These are phyloP conservation scores for Prunus campanulata DNA, from an alignment of 306 rosid genomes.

Conservation along the genomic window DNA sequence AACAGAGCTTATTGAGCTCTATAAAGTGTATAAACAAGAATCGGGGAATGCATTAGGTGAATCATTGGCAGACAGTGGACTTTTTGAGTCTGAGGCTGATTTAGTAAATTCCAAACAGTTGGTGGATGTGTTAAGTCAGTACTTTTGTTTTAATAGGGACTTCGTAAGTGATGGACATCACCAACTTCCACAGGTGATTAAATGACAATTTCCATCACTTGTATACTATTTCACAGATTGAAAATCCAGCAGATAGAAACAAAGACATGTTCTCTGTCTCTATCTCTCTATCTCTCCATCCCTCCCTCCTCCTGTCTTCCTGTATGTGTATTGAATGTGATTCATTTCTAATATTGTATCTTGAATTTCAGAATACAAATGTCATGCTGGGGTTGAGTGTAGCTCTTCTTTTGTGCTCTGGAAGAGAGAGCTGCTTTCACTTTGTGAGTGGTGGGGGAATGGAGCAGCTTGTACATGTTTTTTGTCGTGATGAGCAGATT, in stretches of 20 bases:
- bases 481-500: conserved; percentile 47
- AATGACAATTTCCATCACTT: conserved; percentile 13
- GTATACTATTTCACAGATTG: conserved; percentile 5
- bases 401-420: conserved; percentile 86
- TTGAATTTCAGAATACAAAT: conserved; percentile 64
- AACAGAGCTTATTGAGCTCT: conserved; percentile 64
- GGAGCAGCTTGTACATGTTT: conserved; percentile 63
- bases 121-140: conserved; percentile 65
- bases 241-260: neutral
- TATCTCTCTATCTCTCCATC: conserved; percentile 2
- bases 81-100: conserved; percentile 55
- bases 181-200: conserved; percentile 59
- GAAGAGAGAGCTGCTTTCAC: conserved; percentile 85
- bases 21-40: conserved; percentile 42
- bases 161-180: conserved; percentile 38
- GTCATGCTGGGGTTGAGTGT: conserved; percentile 76
- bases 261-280: neutral
- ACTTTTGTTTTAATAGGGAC: conserved; percentile 42
- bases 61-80: conserved; percentile 36
- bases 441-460: conserved; percentile 86
- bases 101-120: conserved; percentile 60
- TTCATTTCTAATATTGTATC: conserved; percentile 5
- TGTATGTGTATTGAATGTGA: conserved; percentile 13
- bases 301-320: conserved; percentile 6
- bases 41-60: conserved; percentile 41